phyloP scores from a whole-genome alignment of 208 protist species.

The Endotrypanum monterogeii region DNA sequence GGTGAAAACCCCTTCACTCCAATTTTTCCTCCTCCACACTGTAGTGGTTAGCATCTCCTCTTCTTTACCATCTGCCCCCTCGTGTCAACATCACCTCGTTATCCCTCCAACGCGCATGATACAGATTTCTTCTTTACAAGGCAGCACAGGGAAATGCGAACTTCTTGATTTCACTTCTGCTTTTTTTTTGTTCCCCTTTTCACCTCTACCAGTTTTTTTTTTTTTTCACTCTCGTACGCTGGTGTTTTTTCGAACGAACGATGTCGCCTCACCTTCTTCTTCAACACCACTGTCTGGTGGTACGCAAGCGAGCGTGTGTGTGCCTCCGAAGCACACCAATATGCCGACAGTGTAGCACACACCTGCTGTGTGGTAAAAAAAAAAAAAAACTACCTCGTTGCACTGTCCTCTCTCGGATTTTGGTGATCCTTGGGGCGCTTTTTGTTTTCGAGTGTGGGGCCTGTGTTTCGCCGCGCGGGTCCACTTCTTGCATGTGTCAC shows the following conservation, averaged over 20 bases:
- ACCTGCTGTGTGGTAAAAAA: neutral
- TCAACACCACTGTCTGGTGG: neutral
- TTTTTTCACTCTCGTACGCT: neutral
- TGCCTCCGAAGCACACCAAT: neutral
- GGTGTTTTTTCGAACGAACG: too few relatives aligned
- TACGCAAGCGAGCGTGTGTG: neutral
- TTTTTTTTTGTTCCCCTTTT: neutral
- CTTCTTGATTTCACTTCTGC: neutral
- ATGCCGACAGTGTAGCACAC: neutral
- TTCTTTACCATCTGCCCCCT: neutral
- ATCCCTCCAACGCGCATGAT: too few relatives aligned
- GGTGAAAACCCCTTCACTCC: neutral
- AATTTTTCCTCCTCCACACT: neutral
- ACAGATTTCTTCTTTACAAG: too few relatives aligned
- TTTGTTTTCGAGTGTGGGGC: too few relatives aligned
- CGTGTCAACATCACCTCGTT: too few relatives aligned
- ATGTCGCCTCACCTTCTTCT: neutral
- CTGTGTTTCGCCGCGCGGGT: too few relatives aligned
- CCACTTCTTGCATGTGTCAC: too few relatives aligned
- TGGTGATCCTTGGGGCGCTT: too few relatives aligned
- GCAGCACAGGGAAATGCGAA: too few relatives aligned
- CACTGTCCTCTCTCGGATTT: too few relatives aligned
- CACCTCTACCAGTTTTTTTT: neutral
- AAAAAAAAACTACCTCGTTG: too few relatives aligned
- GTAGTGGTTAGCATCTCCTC: neutral